phyloP scores from a whole-genome alignment of 2,329 filamentous ascomycete genomes.

The Aspergillus sp. region DNA sequence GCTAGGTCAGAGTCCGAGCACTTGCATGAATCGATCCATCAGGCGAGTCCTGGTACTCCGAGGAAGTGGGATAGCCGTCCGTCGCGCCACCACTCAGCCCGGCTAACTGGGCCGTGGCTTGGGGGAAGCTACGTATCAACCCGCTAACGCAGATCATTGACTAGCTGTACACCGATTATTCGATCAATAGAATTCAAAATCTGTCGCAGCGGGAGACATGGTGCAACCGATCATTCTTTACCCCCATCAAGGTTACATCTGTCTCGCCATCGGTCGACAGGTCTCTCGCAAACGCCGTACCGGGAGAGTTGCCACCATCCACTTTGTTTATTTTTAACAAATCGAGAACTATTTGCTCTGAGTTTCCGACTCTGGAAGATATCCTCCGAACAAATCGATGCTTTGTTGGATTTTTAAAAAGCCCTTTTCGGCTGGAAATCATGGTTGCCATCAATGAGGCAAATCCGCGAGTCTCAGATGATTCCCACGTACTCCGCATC shows the following conservation, averaged over 20 bases:
- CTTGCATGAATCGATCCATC: slow-evolving; percentile 15
- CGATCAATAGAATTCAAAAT: slow-evolving; percentile 16
- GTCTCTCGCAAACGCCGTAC: not conserved
- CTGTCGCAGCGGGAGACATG: not conserved
- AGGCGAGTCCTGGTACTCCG: not conserved
- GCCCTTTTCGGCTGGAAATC: not conserved
- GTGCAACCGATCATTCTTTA: not conserved
- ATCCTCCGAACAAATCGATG: slow-evolving; percentile 5
- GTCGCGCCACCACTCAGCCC: not conserved
- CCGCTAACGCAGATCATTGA: slow-evolving; percentile 11
- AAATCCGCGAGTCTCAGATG: not conserved
- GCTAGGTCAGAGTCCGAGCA: slow-evolving; percentile 7
- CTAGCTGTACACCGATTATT: slow-evolving; percentile 19
- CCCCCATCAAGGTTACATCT: not conserved
- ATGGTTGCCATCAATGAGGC: not conserved
- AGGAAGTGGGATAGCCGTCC: not conserved
- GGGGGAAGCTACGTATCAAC: slow-evolving; percentile 13
- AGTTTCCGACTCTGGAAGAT: slow-evolving; percentile 10
- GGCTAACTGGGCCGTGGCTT: slow-evolving; percentile 6
- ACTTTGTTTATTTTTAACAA: slow-evolving; percentile 15
- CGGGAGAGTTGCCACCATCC: not conserved
- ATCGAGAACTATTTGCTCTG: slow-evolving; percentile 16
- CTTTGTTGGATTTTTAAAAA: not conserved
- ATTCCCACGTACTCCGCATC: not conserved
- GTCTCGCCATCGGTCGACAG: not conserved